These are phyloP conservation scores for Aureobasidium melanogenum DNA, from an alignment of 2,329 filamentous ascomycete species.

Conservation along the genomic window DNA sequence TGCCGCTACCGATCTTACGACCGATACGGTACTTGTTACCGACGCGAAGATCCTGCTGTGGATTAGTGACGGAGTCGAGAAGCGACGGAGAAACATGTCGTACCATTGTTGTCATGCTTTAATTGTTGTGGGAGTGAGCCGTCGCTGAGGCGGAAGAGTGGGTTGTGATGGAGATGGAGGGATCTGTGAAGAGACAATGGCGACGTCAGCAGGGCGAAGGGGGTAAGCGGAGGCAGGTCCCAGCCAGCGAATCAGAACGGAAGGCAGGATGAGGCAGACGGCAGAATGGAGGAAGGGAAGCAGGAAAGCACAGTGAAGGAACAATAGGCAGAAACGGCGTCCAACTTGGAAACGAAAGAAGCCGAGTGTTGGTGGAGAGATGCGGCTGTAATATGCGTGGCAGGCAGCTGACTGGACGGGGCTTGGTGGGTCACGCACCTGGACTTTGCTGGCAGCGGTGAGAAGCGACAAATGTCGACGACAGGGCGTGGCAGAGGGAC, in stretches of 20 bases:
- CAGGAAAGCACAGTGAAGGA: neutral
- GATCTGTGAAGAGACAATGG: conserved; percentile 10
- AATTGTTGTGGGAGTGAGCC: neutral
- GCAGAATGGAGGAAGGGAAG: neutral
- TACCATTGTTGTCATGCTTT: conserved; percentile 57
- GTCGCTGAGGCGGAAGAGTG: conserved; percentile 18
- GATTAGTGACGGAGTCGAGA: conserved; percentile 26
- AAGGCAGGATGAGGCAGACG: neutral
- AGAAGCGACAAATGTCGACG: neutral
- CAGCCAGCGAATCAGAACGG: neutral
- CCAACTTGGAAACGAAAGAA: neutral
- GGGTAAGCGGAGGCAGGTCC: conserved; percentile 3
- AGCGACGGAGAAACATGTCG: conserved; percentile 18
- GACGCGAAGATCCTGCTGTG: conserved; percentile 80
- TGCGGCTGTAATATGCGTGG: conserved; percentile 1
- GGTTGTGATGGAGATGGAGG: conserved; percentile 14
- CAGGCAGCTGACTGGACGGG: conserved; percentile 5
- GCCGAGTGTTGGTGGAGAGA: neutral
- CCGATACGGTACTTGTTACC: conserved; percentile 99
- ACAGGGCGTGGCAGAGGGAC: neutral
- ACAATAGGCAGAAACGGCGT: conserved; percentile 6
- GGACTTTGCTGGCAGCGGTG: neutral
- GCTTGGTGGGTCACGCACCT: conserved; percentile 9
- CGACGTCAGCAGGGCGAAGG: conserved; percentile 11
- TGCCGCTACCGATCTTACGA: conserved; percentile 96